Percentiles rank a stretch among this genome's conserved stretches.
Conservation (phyloP, 352 stramenopile species). For the Pythium aquatile region DNA sequence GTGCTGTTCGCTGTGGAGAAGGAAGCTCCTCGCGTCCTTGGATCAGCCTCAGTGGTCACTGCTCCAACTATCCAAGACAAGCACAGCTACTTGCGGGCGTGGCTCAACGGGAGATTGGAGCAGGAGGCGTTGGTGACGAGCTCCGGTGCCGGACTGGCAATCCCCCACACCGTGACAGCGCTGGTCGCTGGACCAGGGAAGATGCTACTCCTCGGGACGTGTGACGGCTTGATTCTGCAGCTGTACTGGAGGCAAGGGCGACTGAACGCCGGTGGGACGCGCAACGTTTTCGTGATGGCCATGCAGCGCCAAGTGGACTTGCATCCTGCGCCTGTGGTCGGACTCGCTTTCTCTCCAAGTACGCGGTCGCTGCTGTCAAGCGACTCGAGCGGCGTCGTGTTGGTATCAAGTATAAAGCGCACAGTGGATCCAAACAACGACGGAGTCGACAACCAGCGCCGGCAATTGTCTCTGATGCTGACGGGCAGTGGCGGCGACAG, state of each 20-base stretch:
- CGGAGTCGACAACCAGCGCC: constrained; percentile 8
- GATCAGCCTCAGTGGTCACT: not conserved
- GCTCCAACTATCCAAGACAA: not conserved
- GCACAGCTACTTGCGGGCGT: constrained; percentile 36
- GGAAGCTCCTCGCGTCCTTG: not conserved
- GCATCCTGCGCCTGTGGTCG: constrained; percentile 43
- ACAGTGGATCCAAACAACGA: not conserved
- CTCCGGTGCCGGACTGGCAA: constrained; percentile 12
- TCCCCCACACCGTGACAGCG: constrained; percentile 38
- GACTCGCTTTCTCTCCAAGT: constrained; percentile 37
- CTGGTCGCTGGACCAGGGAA: constrained; percentile 37
- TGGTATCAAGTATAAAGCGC: constrained; percentile 33
- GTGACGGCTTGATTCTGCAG: constrained; percentile 39
- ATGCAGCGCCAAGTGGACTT: constrained; percentile 41
- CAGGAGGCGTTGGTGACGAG: constrained; percentile 35
- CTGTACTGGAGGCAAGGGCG: constrained; percentile 43
- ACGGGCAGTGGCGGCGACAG: not conserved
- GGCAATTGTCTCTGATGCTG: not conserved
- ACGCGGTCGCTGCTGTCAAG: constrained; percentile 42
- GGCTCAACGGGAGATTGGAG: constrained; percentile 50
- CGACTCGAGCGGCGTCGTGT: constrained; percentile 36
- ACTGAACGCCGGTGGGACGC: constrained; percentile 17
- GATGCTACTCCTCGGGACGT: constrained; percentile 45
- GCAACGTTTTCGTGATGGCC: constrained; percentile 24
- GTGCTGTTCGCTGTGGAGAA: constrained; percentile 55